phyloP scores from a whole-genome alignment of 2,329 filamentous ascomycete genomes.

The Mariannaea sp. region DNA sequence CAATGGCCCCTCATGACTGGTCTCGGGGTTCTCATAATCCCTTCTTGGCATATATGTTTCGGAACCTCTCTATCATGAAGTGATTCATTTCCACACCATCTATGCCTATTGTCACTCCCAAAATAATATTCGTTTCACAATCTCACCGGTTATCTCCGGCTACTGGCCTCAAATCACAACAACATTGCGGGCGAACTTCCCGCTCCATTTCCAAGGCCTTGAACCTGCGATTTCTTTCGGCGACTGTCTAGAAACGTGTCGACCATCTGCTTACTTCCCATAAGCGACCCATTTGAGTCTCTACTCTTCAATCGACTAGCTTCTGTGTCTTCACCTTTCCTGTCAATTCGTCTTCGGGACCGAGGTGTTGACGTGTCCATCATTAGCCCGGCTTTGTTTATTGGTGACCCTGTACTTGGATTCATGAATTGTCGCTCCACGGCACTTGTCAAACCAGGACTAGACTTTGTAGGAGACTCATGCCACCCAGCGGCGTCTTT shows the following conservation, averaged over 20 bases:
- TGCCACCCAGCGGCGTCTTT: conserved; percentile 25
- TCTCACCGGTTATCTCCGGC: not conserved
- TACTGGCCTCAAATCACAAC: conserved; percentile 30
- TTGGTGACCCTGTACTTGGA: conserved; percentile 12
- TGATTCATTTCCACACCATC: not conserved
- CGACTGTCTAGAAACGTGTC: conserved; percentile 59
- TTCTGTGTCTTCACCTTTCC: conserved; percentile 13
- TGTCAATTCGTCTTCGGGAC: conserved; percentile 16
- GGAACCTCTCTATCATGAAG: not conserved
- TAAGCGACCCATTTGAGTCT: conserved; percentile 41
- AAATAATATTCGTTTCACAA: not conserved
- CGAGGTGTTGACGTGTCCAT: conserved; percentile 16
- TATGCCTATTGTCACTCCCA: not conserved
- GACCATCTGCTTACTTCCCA: conserved; percentile 58
- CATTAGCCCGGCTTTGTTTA: not conserved
- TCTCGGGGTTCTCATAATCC: not conserved
- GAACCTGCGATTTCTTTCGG: conserved; percentile 48
- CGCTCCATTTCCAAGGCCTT: conserved; percentile 30
- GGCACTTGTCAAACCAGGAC: conserved; percentile 29
- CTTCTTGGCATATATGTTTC: not conserved
- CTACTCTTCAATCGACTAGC: not conserved
- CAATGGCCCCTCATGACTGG: not conserved
- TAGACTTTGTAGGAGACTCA: conserved; percentile 38
- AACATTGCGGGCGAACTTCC: conserved; percentile 41
- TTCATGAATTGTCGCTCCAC: conserved; percentile 23